Conservation (phyloP, 805 yeast species). For the Priceomyces carsonii region DNA sequence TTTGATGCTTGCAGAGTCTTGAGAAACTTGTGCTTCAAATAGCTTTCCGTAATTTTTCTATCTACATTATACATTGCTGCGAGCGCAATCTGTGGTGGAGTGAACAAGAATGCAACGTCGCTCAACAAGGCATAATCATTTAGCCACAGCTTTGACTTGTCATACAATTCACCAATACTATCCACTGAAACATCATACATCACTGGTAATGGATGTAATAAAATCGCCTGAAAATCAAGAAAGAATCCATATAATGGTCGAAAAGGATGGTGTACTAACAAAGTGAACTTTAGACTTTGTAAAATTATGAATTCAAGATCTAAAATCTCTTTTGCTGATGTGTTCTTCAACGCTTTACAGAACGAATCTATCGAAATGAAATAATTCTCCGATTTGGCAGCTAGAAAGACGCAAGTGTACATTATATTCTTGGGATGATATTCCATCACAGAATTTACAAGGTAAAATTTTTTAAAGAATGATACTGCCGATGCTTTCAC, state of each 20-base stretch:
- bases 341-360: slow-evolving; percentile 66
- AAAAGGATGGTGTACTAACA: slow-evolving; percentile 85
- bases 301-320: slow-evolving; percentile 78
- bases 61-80: slow-evolving; percentile 77
- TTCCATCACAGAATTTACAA: slow-evolving; percentile 81
- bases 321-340: slow-evolving; percentile 65
- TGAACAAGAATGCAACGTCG: slow-evolving; percentile 72
- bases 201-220: slow-evolving; percentile 43
- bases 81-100: slow-evolving; percentile 95
- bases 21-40: slow-evolving; percentile 64
- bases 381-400: slow-evolving; percentile 90
- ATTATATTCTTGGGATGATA: slow-evolving; percentile 82
- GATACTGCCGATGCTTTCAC: slow-evolving; percentile 84
- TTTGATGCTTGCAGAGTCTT: slow-evolving; percentile 15
- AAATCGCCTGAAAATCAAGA: slow-evolving; percentile 73
- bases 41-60: slow-evolving; percentile 61
- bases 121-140: slow-evolving; percentile 66
- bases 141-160: slow-evolving; percentile 63
- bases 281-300: slow-evolving; percentile 73
- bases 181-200: slow-evolving; percentile 49
- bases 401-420: slow-evolving; percentile 73
- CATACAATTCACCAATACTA: slow-evolving; percentile 68
- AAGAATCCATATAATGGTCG: slow-evolving; percentile 93
- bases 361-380: slow-evolving; percentile 84
- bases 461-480: slow-evolving; percentile 77